Conservation (phyloP, 2,329 filamentous ascomycete genomes). For the Fusarium pseudonygamai region DNA sequence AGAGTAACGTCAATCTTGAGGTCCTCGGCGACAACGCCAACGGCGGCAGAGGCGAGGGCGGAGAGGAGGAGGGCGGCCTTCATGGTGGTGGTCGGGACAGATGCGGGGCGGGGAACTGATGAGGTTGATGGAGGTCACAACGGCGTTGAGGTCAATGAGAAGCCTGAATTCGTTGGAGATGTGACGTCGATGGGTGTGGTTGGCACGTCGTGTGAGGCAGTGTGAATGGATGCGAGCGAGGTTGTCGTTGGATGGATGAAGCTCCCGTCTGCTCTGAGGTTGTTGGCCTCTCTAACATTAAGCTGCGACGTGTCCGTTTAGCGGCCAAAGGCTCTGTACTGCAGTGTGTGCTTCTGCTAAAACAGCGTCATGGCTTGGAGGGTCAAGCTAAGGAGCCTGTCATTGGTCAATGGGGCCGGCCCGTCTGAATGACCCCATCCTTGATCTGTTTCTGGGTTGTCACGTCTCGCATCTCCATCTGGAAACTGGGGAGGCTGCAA, state of each 20-base stretch:
- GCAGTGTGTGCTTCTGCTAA: slow-evolving; percentile 3
- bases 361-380: slow-evolving; percentile 26
- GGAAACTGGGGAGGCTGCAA: slow-evolving; percentile 26
- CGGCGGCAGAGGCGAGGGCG: slow-evolving; percentile 61
- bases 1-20: slow-evolving; percentile 82
- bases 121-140: slow-evolving; percentile 7
- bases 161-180: slow-evolving; percentile 22
- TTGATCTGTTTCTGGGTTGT: slow-evolving; percentile 35
- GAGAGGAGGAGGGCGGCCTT: slow-evolving; percentile 59
- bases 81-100: slow-evolving; percentile 52
- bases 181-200: slow-evolving; percentile 40
- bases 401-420: slow-evolving; percentile 34
- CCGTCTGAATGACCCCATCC: slow-evolving; percentile 14
- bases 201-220: slow-evolving; percentile 25
- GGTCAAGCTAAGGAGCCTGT: slow-evolving; percentile 6
- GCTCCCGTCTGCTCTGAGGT: not conserved
- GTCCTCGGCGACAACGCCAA: slow-evolving; percentile 62
- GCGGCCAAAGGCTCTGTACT: slow-evolving; percentile 8
- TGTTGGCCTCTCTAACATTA: slow-evolving; percentile 11
- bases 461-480: slow-evolving; percentile 29
- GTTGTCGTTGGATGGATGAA: slow-evolving; percentile 20
- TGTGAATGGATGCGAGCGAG: slow-evolving; percentile 29
- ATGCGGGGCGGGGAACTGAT: slow-evolving; percentile 17
- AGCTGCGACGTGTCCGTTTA: slow-evolving; percentile 41
- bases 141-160: slow-evolving; percentile 7